phyloP scores from a whole-genome alignment of 805 yeast species.

The Saturnispora saitoi region DNA sequence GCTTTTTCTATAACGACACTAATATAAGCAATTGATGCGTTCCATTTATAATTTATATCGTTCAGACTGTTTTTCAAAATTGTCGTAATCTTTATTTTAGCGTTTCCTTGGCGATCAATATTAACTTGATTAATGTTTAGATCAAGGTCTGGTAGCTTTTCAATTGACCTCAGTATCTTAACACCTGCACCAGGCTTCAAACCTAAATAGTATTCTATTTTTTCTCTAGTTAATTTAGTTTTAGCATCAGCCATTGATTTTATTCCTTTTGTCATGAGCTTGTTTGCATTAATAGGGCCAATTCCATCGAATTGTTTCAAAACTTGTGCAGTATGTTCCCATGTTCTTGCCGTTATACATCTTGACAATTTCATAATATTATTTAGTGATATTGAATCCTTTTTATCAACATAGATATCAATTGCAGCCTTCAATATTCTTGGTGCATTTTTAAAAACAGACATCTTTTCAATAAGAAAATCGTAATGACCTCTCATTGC shows the following conservation, averaged over 20 bases:
- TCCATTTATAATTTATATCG: constrained; percentile 12
- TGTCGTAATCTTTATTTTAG: constrained; percentile 27
- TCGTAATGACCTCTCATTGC: constrained; percentile 31
- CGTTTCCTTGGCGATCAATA: background rate
- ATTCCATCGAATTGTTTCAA: constrained; percentile 42
- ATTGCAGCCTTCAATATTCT: constrained; percentile 37
- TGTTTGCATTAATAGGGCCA: constrained; percentile 34
- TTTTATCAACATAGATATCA: constrained; percentile 34
- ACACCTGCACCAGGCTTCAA: constrained; percentile 34
- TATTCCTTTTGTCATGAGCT: constrained; percentile 31
- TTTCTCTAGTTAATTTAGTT: constrained; percentile 21
- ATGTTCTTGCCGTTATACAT: constrained; percentile 36
- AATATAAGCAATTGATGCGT: constrained; percentile 9
- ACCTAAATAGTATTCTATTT: constrained; percentile 35
- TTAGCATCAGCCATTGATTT: constrained; percentile 26
- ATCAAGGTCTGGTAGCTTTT: constrained; percentile 30
- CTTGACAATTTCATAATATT: constrained; percentile 32
- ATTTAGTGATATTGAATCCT: constrained; percentile 35
- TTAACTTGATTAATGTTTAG: constrained; percentile 17
- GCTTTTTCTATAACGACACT: constrained; percentile 12
- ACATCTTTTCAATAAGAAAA: constrained; percentile 36
- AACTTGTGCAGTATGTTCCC: constrained; percentile 41
- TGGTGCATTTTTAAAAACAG: constrained; percentile 34
- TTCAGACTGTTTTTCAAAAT: constrained; percentile 19
- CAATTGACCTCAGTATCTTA: constrained; percentile 29